Conservation (phyloP, 1,139 yeast species). For the Nadsonia commutata region DNA sequence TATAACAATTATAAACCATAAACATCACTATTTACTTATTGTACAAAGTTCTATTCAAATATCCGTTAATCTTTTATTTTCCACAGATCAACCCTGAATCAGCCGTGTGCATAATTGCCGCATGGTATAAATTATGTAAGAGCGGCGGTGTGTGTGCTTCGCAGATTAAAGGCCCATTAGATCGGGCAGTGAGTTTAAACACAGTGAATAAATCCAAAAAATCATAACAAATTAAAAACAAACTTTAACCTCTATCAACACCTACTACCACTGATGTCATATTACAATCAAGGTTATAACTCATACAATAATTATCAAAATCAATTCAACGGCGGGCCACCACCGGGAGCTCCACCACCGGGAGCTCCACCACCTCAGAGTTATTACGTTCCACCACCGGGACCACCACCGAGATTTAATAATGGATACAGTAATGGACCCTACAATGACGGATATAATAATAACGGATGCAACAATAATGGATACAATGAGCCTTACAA, state of each 20-base stretch:
- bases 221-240: not conserved
- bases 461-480: not conserved
- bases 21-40: too few relatives aligned
- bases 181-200: too few relatives aligned
- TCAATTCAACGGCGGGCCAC: slow-evolving; percentile 5
- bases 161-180: not conserved
- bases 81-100: too few relatives aligned
- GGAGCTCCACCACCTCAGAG: not conserved
- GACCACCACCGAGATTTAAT: not conserved
- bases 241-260: not conserved
- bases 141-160: not conserved
- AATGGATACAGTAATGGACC: not conserved
- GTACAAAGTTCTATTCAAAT: too few relatives aligned
- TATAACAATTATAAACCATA: too few relatives aligned
- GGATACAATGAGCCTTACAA: too few relatives aligned
- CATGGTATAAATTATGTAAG: not conserved
- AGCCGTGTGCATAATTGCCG: not conserved
- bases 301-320: not conserved
- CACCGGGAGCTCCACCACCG: not conserved
- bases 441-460: not conserved
- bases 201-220: not conserved
- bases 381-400: not conserved
- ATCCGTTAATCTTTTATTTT: too few relatives aligned
- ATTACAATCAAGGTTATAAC: slow-evolving; percentile 1
- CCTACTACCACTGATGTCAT: not conserved